Conservation (phyloP, 1,284 basidiomycete genomes). For the Schizophyllum amplum region DNA sequence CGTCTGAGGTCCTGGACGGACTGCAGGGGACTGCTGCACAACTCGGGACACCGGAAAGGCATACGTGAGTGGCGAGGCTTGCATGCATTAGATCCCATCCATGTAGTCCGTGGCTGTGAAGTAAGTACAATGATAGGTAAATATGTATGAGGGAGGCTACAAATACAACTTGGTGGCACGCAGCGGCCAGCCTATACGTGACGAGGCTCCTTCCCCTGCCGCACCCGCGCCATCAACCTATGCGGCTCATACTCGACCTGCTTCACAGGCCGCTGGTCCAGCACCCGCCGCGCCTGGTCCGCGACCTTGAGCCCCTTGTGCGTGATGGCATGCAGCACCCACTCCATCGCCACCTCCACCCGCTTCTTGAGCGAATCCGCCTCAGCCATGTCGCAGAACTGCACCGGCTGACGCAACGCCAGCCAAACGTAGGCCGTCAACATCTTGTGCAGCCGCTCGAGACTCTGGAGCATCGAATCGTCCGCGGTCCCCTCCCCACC, state of each 20-base stretch:
- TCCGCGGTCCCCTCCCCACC: constrained; percentile 10
- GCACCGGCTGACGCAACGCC: constrained; percentile 65
- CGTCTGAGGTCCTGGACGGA: too few relatives aligned
- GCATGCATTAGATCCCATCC: too few relatives aligned
- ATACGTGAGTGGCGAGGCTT: too few relatives aligned
- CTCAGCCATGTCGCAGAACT: constrained; percentile 54
- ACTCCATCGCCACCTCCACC: constrained; percentile 66
- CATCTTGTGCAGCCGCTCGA: constrained; percentile 82
- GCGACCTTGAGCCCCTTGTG: background rate
- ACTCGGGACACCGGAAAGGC: too few relatives aligned
- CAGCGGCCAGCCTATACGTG: too few relatives aligned
- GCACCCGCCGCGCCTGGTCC: background rate
- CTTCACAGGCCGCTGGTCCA: background rate
- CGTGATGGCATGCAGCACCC: constrained; percentile 41
- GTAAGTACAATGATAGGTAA: too few relatives aligned
- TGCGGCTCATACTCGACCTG: background rate
- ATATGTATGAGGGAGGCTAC: too few relatives aligned
- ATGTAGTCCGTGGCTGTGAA: too few relatives aligned
- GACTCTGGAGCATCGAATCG: constrained; percentile 18
- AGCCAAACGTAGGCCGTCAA: constrained; percentile 87
- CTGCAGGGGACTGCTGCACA: too few relatives aligned
- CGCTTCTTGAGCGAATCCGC: constrained; percentile 54
- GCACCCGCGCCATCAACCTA: background rate
- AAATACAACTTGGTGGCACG: too few relatives aligned
- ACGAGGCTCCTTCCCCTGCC: background rate